A percentile compares a stretch with the other conserved stretches of the same genome.
Evolutionary conservation across 805 yeast species (phyloP).

Genomic region (Wickerhamiella siamensis): DNA sequence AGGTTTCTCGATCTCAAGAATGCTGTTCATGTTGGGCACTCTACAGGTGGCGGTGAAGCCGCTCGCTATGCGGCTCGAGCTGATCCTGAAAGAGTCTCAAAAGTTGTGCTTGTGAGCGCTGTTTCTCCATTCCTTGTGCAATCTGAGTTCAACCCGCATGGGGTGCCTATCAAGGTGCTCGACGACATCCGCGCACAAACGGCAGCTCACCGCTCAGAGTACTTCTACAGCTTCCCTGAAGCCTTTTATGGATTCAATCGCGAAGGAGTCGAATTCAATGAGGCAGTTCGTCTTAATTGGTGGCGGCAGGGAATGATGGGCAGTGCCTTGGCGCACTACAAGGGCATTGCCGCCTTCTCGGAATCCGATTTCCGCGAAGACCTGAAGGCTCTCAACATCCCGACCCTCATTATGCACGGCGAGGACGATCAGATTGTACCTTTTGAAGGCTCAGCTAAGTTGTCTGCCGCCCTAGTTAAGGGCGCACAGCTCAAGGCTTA

Average conservation of each 20-base stretch:
- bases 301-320: constrained; percentile 8
- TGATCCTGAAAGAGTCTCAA: constrained; percentile 2
- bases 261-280: not conserved
- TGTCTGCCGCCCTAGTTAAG: not conserved
- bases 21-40: constrained; percentile 7
- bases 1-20: constrained; percentile 3
- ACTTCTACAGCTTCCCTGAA: constrained; percentile 2
- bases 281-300: constrained; percentile 6
- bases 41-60: constrained; percentile 6
- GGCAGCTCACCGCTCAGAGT: constrained; percentile 2
- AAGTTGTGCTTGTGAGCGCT: constrained; percentile 4
- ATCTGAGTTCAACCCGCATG: constrained; percentile 1
- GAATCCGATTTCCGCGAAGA: constrained; percentile 7
- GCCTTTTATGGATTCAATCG: constrained; percentile 24
- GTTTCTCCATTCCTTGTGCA: constrained; percentile 4
- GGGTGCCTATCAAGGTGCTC: not conserved
- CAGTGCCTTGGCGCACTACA: constrained; percentile 2
- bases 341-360: constrained; percentile 4
- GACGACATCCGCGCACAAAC: constrained; percentile 1
- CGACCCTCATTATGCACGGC: constrained; percentile 7
- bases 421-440: constrained; percentile 11
- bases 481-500: constrained; percentile 3
- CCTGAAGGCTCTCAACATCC: constrained; percentile 2
- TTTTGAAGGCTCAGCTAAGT: not conserved
- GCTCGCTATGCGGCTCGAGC: constrained; percentile 3